phyloP scores from a whole-genome alignment of 768 basidiomycete genomes.

The Leccinum uliginosum region DNA sequence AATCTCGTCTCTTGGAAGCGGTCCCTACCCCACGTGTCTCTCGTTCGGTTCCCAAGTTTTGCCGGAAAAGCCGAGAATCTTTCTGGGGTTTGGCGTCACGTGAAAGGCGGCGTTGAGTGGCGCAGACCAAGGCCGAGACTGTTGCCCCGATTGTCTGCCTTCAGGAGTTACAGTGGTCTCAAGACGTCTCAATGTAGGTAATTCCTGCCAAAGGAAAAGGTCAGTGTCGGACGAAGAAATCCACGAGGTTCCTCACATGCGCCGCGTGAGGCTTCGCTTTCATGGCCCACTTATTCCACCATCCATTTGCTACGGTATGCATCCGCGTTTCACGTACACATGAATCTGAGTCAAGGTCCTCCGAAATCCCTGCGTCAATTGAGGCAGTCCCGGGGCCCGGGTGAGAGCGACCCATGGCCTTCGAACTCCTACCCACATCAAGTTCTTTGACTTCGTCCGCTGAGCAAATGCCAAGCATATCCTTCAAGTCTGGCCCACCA shows the following conservation, averaged over 20 bases:
- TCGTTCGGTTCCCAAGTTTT: constrained; percentile 8
- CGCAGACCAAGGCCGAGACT: constrained; percentile 24
- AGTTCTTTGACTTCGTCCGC: constrained; percentile 44
- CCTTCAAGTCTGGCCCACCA: constrained; percentile 42
- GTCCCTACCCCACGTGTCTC: constrained; percentile 9
- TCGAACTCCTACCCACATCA: constrained; percentile 18
- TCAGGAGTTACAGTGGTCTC: constrained; percentile 47
- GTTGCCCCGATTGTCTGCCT: constrained; percentile 35
- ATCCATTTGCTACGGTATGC: constrained; percentile 41
- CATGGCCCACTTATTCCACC: constrained; percentile 51
- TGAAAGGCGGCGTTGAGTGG: constrained; percentile 20
- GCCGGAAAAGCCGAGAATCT: constrained; percentile 10
- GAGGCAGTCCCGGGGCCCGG: constrained; percentile 28
- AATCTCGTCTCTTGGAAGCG: constrained; percentile 1
- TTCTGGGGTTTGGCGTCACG: constrained; percentile 17
- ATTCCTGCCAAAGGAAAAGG: constrained; percentile 22
- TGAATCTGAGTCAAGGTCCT: constrained; percentile 22
- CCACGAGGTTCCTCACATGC: constrained; percentile 18
- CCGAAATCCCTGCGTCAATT: constrained; percentile 22
- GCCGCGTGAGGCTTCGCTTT: constrained; percentile 16
- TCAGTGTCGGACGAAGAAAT: constrained; percentile 7
- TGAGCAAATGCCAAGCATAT: constrained; percentile 40
- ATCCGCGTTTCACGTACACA: constrained; percentile 29
- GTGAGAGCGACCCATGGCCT: constrained; percentile 33
- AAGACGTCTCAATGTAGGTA: constrained; percentile 35